phyloP scores from a whole-genome alignment of 805 yeast genomes.

The Yarrowia sp. region DNA sequence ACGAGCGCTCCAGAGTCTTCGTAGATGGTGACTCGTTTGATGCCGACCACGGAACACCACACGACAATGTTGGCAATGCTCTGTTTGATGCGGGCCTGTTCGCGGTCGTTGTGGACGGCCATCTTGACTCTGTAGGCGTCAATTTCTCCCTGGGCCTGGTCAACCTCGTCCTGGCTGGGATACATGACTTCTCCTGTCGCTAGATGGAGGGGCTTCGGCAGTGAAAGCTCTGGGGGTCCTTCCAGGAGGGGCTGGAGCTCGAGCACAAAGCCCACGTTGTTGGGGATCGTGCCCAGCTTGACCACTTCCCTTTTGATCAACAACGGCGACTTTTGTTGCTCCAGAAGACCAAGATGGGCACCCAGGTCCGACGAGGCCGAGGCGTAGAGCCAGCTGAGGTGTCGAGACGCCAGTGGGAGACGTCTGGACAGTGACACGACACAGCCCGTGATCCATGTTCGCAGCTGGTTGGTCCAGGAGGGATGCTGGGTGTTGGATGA shows the following conservation, averaged over 20 bases:
- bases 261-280: conserved; percentile 4
- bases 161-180: conserved; percentile 19
- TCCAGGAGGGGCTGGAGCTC: conserved; percentile 4
- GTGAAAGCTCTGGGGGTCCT: not conserved
- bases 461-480: not conserved
- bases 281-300: conserved; percentile 4
- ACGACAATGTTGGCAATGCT: conserved; percentile 25
- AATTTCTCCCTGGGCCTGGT: conserved; percentile 7
- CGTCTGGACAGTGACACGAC: not conserved
- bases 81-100: conserved; percentile 11
- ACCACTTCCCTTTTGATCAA: conserved; percentile 4
- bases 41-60: conserved; percentile 23
- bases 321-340: conserved; percentile 2
- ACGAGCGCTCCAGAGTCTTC: conserved; percentile 21
- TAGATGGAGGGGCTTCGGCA: not conserved
- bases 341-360: conserved; percentile 1
- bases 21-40: conserved; percentile 18
- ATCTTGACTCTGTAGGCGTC: conserved; percentile 2
- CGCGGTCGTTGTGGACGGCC: conserved; percentile 24
- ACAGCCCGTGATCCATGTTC: not conserved
- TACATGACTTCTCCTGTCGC: conserved; percentile 24
- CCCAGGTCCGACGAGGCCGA: conserved; percentile 1
- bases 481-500: not conserved
- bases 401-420: not conserved
- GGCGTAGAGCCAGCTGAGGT: conserved; percentile 12